Base-by-base conservation (phyloP, 108 stramenopile species). In the Bacterosira constricta region DNA sequence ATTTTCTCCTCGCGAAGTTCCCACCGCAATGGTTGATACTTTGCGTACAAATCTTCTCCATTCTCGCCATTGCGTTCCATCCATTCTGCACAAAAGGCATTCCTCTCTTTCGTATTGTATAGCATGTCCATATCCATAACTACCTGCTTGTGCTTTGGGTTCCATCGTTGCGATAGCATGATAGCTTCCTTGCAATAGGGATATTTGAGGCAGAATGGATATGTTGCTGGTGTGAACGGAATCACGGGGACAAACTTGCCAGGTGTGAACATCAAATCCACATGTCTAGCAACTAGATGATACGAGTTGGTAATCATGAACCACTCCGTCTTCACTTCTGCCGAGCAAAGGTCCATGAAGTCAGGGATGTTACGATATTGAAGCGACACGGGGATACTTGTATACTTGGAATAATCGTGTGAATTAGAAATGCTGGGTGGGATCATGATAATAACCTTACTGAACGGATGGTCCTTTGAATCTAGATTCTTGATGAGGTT, bases 111-210 rank as follows among this genome's bases (percentile, higher is more conserved):
- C 21, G 77, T 78, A 64, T 71, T 53, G 54, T 71, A 78, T 27
- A 78, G 39, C 77, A 78, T 78, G 41, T 78, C 77, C 63, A 67
- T 64, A 30, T 66, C 66, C 21, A 65, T 63, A 36, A 78, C 77
- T 0, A 78, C 66, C 27, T 71, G 69, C 1, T 71, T 76, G 42
- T 62, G 57, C 31, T 71, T 62, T n/a, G 63, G 55, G 21, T 78
- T 41, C 70, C 69, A 71, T 7, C 77, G 53, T 23, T 72, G 77
- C 6, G 77, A 50, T 20, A 67, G 38, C 4, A 31, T n/a, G 13
- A 78, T 23, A 17, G 45, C 70, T 55, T 77, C 59, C 25, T 74
- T 61, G 51, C 73, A 74, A 42, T 74, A 66, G 17, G 73, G 59
- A 21, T 66, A 74, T 34, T 53, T 66, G 23, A 59, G 47, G 36